A percentile compares a stretch with the other conserved stretches of the same genome.
Evolutionary conservation across 2,329 filamentous ascomycete genomes (phyloP).

Genomic region (Fusarium staphyleae): DNA sequence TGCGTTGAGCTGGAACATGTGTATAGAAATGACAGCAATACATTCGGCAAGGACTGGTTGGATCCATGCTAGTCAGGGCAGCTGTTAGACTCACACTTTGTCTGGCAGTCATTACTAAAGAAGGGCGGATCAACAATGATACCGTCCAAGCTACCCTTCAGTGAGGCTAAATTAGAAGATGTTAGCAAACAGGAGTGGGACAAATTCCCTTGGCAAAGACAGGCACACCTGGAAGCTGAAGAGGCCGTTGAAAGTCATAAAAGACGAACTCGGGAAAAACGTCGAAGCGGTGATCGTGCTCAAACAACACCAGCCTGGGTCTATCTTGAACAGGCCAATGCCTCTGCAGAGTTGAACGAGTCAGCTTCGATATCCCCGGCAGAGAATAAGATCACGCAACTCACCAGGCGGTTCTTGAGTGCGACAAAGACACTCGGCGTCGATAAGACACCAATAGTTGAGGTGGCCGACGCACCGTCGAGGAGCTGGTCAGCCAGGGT

Average conservation of each 20-base stretch:
- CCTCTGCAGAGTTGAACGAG: conserved; percentile 16
- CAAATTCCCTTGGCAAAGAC: too few species aligned
- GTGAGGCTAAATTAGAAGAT: conserved; percentile 46
- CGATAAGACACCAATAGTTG: conserved; percentile 73
- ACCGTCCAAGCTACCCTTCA: conserved; percentile 71
- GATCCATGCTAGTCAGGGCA: background rate
- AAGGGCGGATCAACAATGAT: conserved; percentile 83
- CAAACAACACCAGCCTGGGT: conserved; percentile 71
- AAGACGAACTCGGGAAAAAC: conserved; percentile 77
- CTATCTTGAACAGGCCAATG: conserved; percentile 34
- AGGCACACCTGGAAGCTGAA: conserved; percentile 64
- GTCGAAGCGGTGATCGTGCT: conserved; percentile 76
- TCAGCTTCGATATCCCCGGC: conserved; percentile 13
- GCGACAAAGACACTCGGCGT: conserved; percentile 80
- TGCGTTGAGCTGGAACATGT: background rate
- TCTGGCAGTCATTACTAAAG: conserved; percentile 80
- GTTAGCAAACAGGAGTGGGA: background rate
- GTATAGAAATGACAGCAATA: background rate
- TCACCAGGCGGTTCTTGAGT: conserved; percentile 72
- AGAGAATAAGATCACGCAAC: conserved; percentile 25
- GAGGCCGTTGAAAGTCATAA: conserved; percentile 76
- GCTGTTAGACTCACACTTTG: conserved; percentile 64
- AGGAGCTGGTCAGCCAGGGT: conserved; percentile 71
- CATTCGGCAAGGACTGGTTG: background rate
- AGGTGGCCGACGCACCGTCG: conserved; percentile 62